Conservation (phyloP, 352 stramenopile species). For the Phytophthora ohioensis region DNA sequence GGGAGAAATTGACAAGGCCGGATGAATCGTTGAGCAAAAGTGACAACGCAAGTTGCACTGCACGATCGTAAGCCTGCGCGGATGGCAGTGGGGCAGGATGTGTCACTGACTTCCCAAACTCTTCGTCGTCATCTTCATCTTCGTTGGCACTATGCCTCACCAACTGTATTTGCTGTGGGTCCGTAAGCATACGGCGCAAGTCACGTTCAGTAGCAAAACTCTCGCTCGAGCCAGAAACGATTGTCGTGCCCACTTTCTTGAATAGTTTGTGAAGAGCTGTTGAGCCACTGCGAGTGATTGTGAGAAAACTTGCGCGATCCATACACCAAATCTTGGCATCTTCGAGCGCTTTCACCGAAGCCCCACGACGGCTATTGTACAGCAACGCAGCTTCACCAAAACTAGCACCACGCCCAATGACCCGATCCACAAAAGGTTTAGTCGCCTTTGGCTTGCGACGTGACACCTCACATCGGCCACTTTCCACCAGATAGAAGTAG, state of each 20-base stretch:
- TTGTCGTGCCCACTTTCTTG: constrained; percentile 60
- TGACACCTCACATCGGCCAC: constrained; percentile 77
- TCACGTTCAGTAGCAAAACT: constrained; percentile 69
- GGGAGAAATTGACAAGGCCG: constrained; percentile 86
- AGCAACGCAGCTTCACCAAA: constrained; percentile 97
- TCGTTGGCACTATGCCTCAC: constrained; percentile 44
- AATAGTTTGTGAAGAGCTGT: constrained; percentile 82
- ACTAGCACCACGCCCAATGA: constrained; percentile 72
- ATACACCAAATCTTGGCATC: constrained; percentile 95
- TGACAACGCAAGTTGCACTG: constrained; percentile 64
- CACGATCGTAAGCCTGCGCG: constrained; percentile 54
- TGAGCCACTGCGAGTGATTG: constrained; percentile 85
- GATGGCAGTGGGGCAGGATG: constrained; percentile 31
- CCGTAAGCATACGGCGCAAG: constrained; percentile 65
- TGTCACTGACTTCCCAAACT: background rate
- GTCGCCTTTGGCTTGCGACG: constrained; percentile 66
- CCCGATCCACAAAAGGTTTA: constrained; percentile 67
- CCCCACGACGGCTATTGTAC: constrained; percentile 95
- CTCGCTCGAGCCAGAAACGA: constrained; percentile 49
- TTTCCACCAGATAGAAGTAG: constrained; percentile 90
- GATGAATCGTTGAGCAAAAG: constrained; percentile 80
- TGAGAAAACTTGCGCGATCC: constrained; percentile 85
- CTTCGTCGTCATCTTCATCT: constrained; percentile 18
- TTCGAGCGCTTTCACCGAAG: constrained; percentile 88
- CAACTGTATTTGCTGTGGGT: constrained; percentile 43